These are phyloP conservation scores for Jacaranda mimosifolia DNA, from an alignment of 257 asterid genomes.

Conservation along the genomic window DNA sequence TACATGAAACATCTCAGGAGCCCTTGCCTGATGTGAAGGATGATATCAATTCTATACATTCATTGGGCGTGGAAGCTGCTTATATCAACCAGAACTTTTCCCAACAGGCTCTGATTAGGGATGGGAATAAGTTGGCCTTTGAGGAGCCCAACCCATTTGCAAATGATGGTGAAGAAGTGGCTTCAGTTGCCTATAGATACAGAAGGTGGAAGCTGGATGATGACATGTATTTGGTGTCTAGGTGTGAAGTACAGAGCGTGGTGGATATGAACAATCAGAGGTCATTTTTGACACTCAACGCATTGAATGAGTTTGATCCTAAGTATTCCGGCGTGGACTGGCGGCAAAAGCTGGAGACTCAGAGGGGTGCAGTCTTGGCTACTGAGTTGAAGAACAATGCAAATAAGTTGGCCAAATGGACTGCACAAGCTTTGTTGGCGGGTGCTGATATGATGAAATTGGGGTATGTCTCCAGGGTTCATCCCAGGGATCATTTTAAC, in stretches of 20 bases:
- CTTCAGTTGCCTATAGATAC: slow-evolving; percentile 89
- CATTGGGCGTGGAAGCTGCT: slow-evolving; percentile 92
- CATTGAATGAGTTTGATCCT: slow-evolving; percentile 93
- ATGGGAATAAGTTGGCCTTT: slow-evolving; percentile 77
- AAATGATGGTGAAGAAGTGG: slow-evolving; percentile 93
- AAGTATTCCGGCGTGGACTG: slow-evolving; percentile 95
- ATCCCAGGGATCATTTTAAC: slow-evolving; percentile 91
- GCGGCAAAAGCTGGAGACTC: slow-evolving; percentile 98
- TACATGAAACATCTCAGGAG: slow-evolving; percentile 95
- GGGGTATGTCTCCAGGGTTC: slow-evolving; percentile 97
- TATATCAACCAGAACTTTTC: slow-evolving; percentile 94
- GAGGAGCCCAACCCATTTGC: slow-evolving; percentile 98
- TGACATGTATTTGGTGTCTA: slow-evolving; percentile 76
- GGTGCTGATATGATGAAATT: slow-evolving; percentile 99
- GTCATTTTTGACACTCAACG: slow-evolving; percentile 81
- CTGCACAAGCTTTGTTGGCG: slow-evolving; percentile 87
- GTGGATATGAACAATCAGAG: slow-evolving; percentile 81
- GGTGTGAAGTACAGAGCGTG: slow-evolving; percentile 98
- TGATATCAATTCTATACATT: slow-evolving; percentile 87
- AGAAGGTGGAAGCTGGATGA: slow-evolving; percentile 95
- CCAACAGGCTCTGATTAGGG: slow-evolving; percentile 90
- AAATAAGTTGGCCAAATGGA: slow-evolving; percentile 94
- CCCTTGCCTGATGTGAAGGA: slow-evolving; percentile 95
- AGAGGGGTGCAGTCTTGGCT: slow-evolving; percentile 96
- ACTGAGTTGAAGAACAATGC: slow-evolving; percentile 97